phyloP scores from a whole-genome alignment of 441 rosid genomes.

The Pelargonium australe region DNA sequence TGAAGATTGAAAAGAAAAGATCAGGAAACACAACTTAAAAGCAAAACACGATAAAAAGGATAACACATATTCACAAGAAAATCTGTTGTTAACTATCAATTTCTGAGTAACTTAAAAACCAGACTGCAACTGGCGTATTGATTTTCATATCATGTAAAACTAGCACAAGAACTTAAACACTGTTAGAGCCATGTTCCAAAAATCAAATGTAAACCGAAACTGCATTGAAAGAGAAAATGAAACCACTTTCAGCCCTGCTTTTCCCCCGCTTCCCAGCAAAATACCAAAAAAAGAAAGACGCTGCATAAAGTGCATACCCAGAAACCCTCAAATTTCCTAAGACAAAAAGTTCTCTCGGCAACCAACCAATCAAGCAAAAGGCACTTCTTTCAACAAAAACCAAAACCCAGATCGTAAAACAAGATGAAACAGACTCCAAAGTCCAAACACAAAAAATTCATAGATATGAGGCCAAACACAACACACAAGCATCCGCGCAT shows the following conservation, averaged over 20 bases:
- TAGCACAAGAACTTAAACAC: neutral
- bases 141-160: no score
- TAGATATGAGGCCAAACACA: neutral
- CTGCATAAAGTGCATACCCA: neutral
- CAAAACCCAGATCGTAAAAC: slow-evolving; percentile 11
- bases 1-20: neutral
- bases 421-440: neutral
- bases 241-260: no score
- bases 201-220: neutral
- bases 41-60: no score
- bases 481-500: no score
- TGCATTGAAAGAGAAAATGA: neutral
- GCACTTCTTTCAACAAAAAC: slow-evolving; percentile 12
- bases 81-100: no score
- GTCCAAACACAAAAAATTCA: slow-evolving; percentile 3
- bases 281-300: no score
- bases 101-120: neutral
- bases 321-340: neutral
- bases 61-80: no score
- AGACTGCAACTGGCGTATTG: neutral
- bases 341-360: neutral
- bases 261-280: no score
- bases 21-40: neutral
- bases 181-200: neutral
- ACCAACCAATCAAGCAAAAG: slow-evolving; percentile 6